Evolutionary conservation across 371 early-diverging fungal species (phyloP), one percentile per base, ranked within the genome.

Genomic region (Rhizopus arrhizus): DNA sequence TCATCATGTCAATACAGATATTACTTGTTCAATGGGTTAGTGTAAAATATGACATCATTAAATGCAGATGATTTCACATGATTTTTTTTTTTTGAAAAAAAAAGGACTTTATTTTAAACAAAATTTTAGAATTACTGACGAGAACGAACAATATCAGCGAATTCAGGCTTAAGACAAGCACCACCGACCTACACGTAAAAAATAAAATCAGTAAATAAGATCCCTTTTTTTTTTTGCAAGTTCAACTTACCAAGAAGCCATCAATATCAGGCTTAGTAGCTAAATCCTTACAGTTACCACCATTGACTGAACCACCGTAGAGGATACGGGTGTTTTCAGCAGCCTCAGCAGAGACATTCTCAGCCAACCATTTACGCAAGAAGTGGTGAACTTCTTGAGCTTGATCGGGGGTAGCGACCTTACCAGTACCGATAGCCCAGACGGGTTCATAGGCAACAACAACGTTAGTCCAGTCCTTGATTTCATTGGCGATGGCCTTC

Each of bases 381-480:
- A 79, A 86, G 31, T 72, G 78, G 78, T 99, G 99, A 55, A 93
- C 94, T 69, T 99, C 97, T 85, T 98, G 96, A 48, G 99, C 99
- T 72, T 99, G 95, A 53, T 92, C 86, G 53, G 95, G 95, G 33
- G 96, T 92, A 40, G 99, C 98, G 9, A 97, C 95, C 88, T 95
- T 94, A 71, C 99, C 99, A 38, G 99, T 99, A 64, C 99, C 99
- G 74, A 84, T 93, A 57, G 99, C 99, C 99, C 99, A 99, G 54
- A 99, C 97, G 56, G 99, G 99, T 84, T 99, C 99, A 76, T 99
- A 99, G 66, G 99, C 99, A 78, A 99, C 82, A 38, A 98, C 98
- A 59, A 99, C 89, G 70, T 93, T 84, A 59, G 83, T 75, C 97
- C 95, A 95, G 83, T 95, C 92, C 53, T 78, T 72, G 65, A 91